Percentiles rank a stretch among this genome's conserved stretches.
Conservation (phyloP, 1,284 basidiomycete species). For the Puccinia polysora region DNA sequence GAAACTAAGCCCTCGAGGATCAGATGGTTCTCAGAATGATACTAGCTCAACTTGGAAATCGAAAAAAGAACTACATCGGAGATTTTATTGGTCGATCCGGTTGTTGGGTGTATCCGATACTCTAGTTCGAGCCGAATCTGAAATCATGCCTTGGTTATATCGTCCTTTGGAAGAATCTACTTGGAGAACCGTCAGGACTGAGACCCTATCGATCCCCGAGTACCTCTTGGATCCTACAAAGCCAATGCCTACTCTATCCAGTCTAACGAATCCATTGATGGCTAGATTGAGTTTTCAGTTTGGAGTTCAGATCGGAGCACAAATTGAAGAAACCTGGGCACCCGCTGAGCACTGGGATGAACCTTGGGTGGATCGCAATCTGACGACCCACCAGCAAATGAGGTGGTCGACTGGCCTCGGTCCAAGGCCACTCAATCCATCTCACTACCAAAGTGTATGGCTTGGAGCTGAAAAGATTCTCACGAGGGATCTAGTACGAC, state of each 20-base stretch:
- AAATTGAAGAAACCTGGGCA: slow-evolving; percentile 26
- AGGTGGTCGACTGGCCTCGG: too few species aligned
- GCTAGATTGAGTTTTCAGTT: slow-evolving; percentile 23
- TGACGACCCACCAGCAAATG: not conserved
- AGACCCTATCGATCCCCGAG: not conserved
- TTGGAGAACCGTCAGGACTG: slow-evolving; percentile 9
- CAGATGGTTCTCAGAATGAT: too few species aligned
- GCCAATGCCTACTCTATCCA: slow-evolving; percentile 16
- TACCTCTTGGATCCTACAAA: slow-evolving; percentile 2
- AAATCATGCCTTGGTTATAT: slow-evolving; percentile 9
- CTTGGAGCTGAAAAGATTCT: slow-evolving; percentile 35
- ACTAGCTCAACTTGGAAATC: not conserved
- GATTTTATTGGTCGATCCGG: slow-evolving; percentile 36
- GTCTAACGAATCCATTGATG: slow-evolving; percentile 7
- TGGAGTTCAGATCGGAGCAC: slow-evolving; percentile 20
- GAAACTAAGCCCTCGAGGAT: not conserved
- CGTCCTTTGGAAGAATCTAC: not conserved
- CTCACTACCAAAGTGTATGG: slow-evolving; percentile 10
- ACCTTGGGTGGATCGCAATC: not conserved
- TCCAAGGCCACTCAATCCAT: not conserved
- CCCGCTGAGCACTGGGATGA: not conserved
- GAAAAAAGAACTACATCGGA: slow-evolving; percentile 33
- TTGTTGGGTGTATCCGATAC: slow-evolving; percentile 25
- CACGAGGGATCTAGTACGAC: slow-evolving; percentile 19
- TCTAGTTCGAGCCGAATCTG: slow-evolving; percentile 32